Evolutionary conservation across 352 stramenopile species (phyloP), one percentile per base, ranked within the genome.

Genomic region (Globisporangium ultimum): DNA sequence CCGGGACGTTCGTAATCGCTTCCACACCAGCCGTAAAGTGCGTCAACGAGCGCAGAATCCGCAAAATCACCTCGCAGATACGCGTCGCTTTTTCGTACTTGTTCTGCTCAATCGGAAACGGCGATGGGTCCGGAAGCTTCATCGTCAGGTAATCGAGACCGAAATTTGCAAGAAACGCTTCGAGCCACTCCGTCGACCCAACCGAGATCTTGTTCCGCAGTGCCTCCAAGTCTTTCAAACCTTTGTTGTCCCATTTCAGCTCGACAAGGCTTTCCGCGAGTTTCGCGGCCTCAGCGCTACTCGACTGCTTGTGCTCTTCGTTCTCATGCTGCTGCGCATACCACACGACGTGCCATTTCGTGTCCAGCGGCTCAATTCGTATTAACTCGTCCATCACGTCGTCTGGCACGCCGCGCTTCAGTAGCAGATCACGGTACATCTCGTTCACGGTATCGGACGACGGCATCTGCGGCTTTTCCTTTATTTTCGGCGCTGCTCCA

Each of bases 291-390:
- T 94, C 73, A 0, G 68, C 73, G 6, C 70, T 72, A 52, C 80
- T 86, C 2, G 71, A 78, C 42, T 86, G 74, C 12, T 65, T 74
- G 57, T 85, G 71, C 24, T 89, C 80, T 59, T 91, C 78, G 52
- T 84, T 90, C 43, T 87, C 84, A 55, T 94, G 80, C 60, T 89
- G 80, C 58, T 94, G 81, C 1, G 82, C 84, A 55, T 89, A 91
- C 82, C 82, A 94, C 2, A 91, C 84, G 0, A 92, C 79, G 55
- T 91, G 78, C 84, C 84, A 94, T 55, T 94, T 94, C n/a, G 84
- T 91, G 46, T 94, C 84, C 2, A 89, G 60, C 47, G 81, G 71
- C 55, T 94, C 84, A 22, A 94, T 94, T 2, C 84, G 84, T 54
- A 92, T 76, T 13, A 94, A 68, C 43, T 94, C 84, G 49, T 94